A percentile compares a stretch with the other conserved stretches of the same genome.
These are phyloP conservation scores for Ascochyta pisi DNA, from an alignment of 2,329 filamentous ascomycete genomes.

Conservation along the genomic window DNA sequence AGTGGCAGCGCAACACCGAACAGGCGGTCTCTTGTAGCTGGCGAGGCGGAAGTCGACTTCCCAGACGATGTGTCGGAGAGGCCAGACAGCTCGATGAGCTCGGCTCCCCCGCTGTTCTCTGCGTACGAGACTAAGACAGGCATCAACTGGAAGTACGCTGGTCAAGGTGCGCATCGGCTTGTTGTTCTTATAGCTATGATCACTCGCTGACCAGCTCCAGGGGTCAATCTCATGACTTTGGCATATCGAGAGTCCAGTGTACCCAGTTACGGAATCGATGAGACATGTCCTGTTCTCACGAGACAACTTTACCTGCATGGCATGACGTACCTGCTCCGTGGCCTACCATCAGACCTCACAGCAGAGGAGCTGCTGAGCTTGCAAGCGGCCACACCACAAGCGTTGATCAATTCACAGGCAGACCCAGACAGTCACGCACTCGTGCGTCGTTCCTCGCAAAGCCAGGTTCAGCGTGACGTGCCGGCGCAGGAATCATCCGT, in stretches of 20 bases:
- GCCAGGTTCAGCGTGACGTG: slow-evolving; percentile 5
- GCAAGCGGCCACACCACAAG: slow-evolving; percentile 58
- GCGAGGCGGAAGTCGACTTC: slow-evolving; percentile 32
- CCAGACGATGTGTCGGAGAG: slow-evolving; percentile 36
- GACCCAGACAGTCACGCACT: slow-evolving; percentile 26
- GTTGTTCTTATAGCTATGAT: neutral
- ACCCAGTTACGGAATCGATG: slow-evolving; percentile 33
- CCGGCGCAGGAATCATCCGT: slow-evolving; percentile 52
- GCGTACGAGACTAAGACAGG: slow-evolving; percentile 46
- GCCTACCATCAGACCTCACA: slow-evolving; percentile 65
- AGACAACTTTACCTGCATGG: slow-evolving; percentile 70
- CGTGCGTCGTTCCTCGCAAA: slow-evolving; percentile 19
- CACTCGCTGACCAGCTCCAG: slow-evolving; percentile 36
- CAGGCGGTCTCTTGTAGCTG: slow-evolving; percentile 23
- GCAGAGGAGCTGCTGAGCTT: slow-evolving; percentile 62
- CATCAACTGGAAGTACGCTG: slow-evolving; percentile 61
- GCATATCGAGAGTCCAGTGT: slow-evolving; percentile 55
- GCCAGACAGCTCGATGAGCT: slow-evolving; percentile 29
- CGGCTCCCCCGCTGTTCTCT: slow-evolving; percentile 26
- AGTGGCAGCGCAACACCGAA: slow-evolving; percentile 32
- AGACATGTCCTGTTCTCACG: slow-evolving; percentile 56
- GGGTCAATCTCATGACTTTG: slow-evolving; percentile 56
- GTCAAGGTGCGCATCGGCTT: slow-evolving; percentile 51
- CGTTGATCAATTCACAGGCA: slow-evolving; percentile 23
- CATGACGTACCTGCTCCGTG: slow-evolving; percentile 68